A percentile compares a stretch with the other conserved stretches of the same genome.
Evolutionary conservation across 208 protist species (phyloP).

Genomic region (Acanthamoeba lenticulata): DNA sequence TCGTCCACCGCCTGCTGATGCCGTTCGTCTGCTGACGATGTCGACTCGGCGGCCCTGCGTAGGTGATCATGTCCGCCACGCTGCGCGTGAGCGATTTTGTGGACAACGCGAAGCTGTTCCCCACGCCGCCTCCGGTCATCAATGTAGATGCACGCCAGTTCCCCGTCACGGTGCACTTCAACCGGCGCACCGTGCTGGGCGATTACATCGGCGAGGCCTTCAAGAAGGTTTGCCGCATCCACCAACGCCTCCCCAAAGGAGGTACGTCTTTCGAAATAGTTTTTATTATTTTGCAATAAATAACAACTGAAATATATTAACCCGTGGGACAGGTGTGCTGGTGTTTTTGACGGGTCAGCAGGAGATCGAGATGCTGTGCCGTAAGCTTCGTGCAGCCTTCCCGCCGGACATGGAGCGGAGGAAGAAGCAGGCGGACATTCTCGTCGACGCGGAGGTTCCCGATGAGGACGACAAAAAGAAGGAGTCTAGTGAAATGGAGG

Average conservation of each 20-base stretch:
- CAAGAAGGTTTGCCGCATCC: conserved; percentile 96
- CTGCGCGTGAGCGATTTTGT: conserved; percentile 90
- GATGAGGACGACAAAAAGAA: conserved; percentile 70
- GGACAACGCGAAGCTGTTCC: conserved; percentile 97
- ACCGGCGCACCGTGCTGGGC: conserved; percentile 91
- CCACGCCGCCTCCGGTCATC: conserved; percentile 93
- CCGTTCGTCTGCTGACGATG: background rate
- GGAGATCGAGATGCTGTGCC: conserved; percentile 87
- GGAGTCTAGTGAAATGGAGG: conserved; percentile 89
- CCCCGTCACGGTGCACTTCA: conserved; percentile 97
- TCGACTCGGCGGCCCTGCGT: background rate
- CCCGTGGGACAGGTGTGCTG: conserved; percentile 81
- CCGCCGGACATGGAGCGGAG: conserved; percentile 46
- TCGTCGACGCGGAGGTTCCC: background rate
- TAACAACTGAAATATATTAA: conserved; percentile 8
- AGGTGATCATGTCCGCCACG: conserved; percentile 94
- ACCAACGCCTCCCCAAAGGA: conserved; percentile 96
- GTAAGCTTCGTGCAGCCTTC: conserved; percentile 90
- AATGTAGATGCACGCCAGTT: conserved; percentile 96
- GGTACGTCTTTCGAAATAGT: conserved; percentile 70
- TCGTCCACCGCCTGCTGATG: background rate
- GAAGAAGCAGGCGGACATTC: background rate
- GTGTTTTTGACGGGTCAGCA: conserved; percentile 86
- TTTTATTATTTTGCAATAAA: no score
- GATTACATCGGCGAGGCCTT: conserved; percentile 96